phyloP scores from a whole-genome alignment of 371 early-diverging fungal species.

The Mucor saturninus region DNA sequence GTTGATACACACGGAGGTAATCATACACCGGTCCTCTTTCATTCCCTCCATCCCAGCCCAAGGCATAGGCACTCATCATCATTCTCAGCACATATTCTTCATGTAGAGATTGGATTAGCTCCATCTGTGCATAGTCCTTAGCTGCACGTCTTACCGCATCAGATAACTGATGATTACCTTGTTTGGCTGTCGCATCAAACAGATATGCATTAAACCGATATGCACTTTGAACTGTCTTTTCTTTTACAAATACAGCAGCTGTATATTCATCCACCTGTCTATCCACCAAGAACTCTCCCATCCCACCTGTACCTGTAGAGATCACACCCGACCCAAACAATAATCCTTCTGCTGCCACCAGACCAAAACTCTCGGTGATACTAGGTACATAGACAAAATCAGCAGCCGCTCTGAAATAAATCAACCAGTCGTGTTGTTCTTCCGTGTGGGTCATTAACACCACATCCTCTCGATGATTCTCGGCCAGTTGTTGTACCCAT shows the following conservation, averaged over 20 bases:
- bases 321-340: constrained; percentile 66
- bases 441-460: constrained; percentile 46
- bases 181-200: constrained; percentile 42
- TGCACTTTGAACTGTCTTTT: constrained; percentile 28
- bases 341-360: constrained; percentile 68
- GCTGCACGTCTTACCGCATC: constrained; percentile 55
- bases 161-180: constrained; percentile 22
- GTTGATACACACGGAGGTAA: constrained; percentile 50
- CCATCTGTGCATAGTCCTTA: constrained; percentile 41
- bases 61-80: constrained; percentile 47
- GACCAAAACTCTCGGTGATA: constrained; percentile 64
- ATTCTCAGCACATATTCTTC: constrained; percentile 50
- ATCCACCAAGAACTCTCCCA: constrained; percentile 62
- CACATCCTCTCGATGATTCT: constrained; percentile 50
- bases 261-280: constrained; percentile 30
- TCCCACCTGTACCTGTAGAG: constrained; percentile 61
- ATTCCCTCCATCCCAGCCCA: constrained; percentile 54
- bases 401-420: constrained; percentile 63
- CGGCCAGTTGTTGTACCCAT: constrained; percentile 45
- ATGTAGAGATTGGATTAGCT: constrained; percentile 27
- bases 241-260: constrained; percentile 15
- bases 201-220: constrained; percentile 62
- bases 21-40: constrained; percentile 53
- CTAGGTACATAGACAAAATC: constrained; percentile 68
- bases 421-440: constrained; percentile 56